A percentile compares a stretch with the other conserved stretches of the same genome.
Evolutionary conservation across 202 grass and related monocot species (phyloP).

Genomic region (Zizania palustris): DNA sequence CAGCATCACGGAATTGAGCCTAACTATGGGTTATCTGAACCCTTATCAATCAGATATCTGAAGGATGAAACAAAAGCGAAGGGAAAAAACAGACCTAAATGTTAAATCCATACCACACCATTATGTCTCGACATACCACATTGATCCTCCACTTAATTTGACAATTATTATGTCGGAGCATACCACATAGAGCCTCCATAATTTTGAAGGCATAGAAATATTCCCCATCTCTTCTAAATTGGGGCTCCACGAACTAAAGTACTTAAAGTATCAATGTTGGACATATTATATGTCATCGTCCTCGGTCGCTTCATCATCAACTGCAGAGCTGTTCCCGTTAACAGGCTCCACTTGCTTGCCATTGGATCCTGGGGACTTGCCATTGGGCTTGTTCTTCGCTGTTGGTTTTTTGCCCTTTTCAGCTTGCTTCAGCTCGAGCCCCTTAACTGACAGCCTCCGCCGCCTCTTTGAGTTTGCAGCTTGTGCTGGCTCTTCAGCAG

Average conservation of each 20-base stretch:
- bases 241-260: conserved; percentile 7
- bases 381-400: conserved; percentile 57
- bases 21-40: conserved; percentile 19
- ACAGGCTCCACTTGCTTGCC: conserved; percentile 55
- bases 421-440: conserved; percentile 81
- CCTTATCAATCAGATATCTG: conserved; percentile 1
- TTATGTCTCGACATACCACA: conserved; percentile 27
- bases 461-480: conserved; percentile 65
- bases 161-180: conserved; percentile 8
- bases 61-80: background rate
- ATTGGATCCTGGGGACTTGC: conserved; percentile 60
- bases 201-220: background rate
- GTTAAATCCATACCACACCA: conserved; percentile 29
- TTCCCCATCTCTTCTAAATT: background rate
- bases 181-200: background rate
- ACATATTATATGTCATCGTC: conserved; percentile 50
- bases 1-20: conserved; percentile 1
- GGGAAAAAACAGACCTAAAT: conserved; percentile 26
- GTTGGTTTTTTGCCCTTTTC: conserved; percentile 74
- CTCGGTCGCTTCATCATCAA: conserved; percentile 82
- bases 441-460: conserved; percentile 80
- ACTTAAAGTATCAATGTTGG: conserved; percentile 12
- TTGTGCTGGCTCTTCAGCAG: conserved; percentile 67
- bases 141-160: background rate
- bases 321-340: conserved; percentile 55